Percentiles rank a stretch among this genome's conserved stretches.
Conservation (phyloP, 2,329 filamentous ascomycete species). For the Monilinia laxa region DNA sequence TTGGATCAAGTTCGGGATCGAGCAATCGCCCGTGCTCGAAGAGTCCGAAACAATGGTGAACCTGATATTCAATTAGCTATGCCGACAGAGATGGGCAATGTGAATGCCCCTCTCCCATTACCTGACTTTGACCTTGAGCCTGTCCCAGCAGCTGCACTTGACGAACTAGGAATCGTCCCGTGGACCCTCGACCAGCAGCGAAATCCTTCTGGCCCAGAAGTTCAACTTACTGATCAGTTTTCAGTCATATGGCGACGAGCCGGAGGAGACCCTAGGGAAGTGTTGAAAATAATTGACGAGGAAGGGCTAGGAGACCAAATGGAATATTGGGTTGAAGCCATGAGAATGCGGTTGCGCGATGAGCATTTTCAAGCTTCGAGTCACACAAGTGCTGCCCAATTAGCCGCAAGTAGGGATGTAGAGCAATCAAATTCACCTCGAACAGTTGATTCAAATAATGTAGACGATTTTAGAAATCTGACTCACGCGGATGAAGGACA, state of each 20-base stretch:
- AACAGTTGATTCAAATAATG: neutral
- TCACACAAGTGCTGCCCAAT: neutral
- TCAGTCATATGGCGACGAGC: conserved; percentile 59
- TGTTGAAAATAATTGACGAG: conserved; percentile 60
- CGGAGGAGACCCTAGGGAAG: conserved; percentile 57
- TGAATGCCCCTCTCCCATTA: neutral
- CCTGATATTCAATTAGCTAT: neutral
- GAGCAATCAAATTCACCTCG: neutral
- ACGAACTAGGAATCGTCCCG: neutral
- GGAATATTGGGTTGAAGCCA: conserved; percentile 56
- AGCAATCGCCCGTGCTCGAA: conserved; percentile 12
- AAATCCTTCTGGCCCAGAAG: conserved; percentile 28
- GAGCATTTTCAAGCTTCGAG: neutral
- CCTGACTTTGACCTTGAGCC: neutral
- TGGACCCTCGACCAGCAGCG: conserved; percentile 24
- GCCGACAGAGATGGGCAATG: neutral
- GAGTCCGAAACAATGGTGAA: conserved; percentile 17
- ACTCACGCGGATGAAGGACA: conserved; percentile 25
- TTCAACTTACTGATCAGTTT: conserved; percentile 45
- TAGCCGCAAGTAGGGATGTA: neutral
- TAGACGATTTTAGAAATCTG: neutral
- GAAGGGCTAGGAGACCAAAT: conserved; percentile 60
- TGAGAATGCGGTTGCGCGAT: conserved; percentile 11
- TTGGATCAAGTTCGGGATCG: conserved; percentile 13
- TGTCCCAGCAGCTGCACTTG: neutral